phyloP scores from a whole-genome alignment of 371 early-diverging fungal genomes.

The Circinella minor region DNA sequence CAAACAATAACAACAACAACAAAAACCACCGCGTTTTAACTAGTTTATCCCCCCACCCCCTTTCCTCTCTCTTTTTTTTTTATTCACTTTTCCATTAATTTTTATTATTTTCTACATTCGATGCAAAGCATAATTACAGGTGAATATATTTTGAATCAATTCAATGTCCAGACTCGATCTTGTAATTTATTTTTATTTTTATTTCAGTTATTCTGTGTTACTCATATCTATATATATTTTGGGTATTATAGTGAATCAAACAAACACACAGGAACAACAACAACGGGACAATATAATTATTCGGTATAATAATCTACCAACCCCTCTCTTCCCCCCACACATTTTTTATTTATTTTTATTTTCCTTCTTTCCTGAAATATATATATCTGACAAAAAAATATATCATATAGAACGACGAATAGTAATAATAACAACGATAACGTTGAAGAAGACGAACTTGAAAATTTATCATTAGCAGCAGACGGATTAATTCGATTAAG shows the following conservation, averaged over 20 bases:
- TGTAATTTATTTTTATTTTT: not conserved
- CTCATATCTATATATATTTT: not conserved
- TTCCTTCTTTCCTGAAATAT: not conserved
- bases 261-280: not conserved
- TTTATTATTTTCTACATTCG: too few relatives aligned
- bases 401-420: not conserved
- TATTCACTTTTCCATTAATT: too few relatives aligned
- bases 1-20: not conserved
- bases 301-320: not conserved
- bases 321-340: not conserved
- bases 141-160: not conserved
- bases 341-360: not conserved
- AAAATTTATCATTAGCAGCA: conserved; percentile 23
- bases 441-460: conserved; percentile 16
- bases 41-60: not conserved
- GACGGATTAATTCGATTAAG: conserved; percentile 41
- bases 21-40: not conserved
- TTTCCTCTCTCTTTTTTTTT: not conserved
- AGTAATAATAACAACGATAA: not conserved
- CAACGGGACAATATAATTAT: not conserved
- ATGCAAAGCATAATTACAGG: conserved; percentile 10
- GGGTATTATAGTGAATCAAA: not conserved
- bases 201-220: too few relatives aligned
- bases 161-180: not conserved
- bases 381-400: not conserved